Evolutionary conservation across 192 early-diverging fungal species (phyloP), one percentile per base, ranked within the genome.

Genomic region (Lunasporangiospora selenospora): DNA sequence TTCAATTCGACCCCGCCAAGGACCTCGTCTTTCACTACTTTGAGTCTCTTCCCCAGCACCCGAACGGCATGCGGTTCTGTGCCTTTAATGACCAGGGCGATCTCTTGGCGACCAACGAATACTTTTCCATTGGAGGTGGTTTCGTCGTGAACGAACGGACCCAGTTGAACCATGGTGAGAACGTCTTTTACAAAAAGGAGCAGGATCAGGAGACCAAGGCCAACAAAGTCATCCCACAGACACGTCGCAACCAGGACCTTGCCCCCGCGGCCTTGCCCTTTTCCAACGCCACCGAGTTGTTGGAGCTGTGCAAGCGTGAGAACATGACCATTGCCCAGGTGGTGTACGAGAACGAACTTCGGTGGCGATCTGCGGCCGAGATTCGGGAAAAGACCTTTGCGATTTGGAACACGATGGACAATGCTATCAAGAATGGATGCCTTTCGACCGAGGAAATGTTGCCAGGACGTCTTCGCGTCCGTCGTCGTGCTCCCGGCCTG

Each of bases 21-120:
- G 88, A 96, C 48, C 77, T 98, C 62, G 80, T 92, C n/a, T 93
- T 98, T 57, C 92, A 96, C 78, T 92, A 89, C 57, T 87, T 85
- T 58, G 88, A 95, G 61, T 86, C 88, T 6, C 79, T 98, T 10
- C 96, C 95, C 7, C 91, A 94, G 55, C 96, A 98, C 69, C 94
- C 95, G 7, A 98, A 98, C 75, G 96, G 96, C 53, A 92, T 98
- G 88, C 89, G 96, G 11, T 94, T 98, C 62, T 91, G 92, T 31
- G 92, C 90, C 16, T 95, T 91, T 69, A 88, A 95, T 75, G 65
- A 71, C 21, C 62, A 88, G 15, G 92, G 91, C 23, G 90, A 95
- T 54, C 81, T 97, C 18, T 27, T 80, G 57, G 95, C 93, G 4
- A 94, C 92, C 34, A 95, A 96, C 77, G 95, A 98, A 70, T 98